Evolutionary conservation across 306 rosid genomes (phyloP).

Genomic region (Cicer arietinum): DNA sequence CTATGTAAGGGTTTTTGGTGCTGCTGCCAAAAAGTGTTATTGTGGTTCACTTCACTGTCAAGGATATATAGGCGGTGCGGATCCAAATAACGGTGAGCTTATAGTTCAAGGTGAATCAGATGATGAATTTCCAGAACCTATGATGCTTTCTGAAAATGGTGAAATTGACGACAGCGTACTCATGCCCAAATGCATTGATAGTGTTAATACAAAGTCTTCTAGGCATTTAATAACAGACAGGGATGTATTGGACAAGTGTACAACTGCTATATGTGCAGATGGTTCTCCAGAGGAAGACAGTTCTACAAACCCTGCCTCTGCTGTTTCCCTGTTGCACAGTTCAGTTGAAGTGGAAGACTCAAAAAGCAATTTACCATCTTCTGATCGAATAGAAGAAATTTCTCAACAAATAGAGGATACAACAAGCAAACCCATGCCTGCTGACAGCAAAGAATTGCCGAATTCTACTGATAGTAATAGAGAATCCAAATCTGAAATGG

Average conservation of each 20-base stretch:
- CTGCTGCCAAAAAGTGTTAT: constrained; percentile 97
- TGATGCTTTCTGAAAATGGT: constrained; percentile 65
- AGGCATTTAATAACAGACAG: constrained; percentile 48
- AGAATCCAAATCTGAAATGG: constrained; percentile 57
- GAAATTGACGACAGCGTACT: constrained; percentile 45
- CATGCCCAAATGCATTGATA: constrained; percentile 42
- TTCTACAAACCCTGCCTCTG: constrained; percentile 50
- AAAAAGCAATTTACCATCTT: constrained; percentile 49
- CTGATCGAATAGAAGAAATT: constrained; percentile 53
- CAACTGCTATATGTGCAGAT: constrained; percentile 41
- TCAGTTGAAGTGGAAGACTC: constrained; percentile 58
- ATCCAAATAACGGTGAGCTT: constrained; percentile 71
- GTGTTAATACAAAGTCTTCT: constrained; percentile 43
- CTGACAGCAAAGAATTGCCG: constrained; percentile 47
- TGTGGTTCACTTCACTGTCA: constrained; percentile 84
- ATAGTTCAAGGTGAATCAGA: constrained; percentile 92
- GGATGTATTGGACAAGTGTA: constrained; percentile 49
- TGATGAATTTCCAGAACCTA: constrained; percentile 90
- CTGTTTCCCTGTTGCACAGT: constrained; percentile 53
- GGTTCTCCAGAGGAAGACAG: constrained; percentile 57
- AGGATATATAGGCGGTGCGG: constrained; percentile 94
- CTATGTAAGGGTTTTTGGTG: constrained; percentile 98
- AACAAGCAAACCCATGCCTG: constrained; percentile 49
- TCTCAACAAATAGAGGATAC: constrained; percentile 63
- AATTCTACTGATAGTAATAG: constrained; percentile 50